Evolutionary conservation across 345 rosid species (phyloP), one percentile per base, ranked within the genome.

Genomic region (Brassica nigra): DNA sequence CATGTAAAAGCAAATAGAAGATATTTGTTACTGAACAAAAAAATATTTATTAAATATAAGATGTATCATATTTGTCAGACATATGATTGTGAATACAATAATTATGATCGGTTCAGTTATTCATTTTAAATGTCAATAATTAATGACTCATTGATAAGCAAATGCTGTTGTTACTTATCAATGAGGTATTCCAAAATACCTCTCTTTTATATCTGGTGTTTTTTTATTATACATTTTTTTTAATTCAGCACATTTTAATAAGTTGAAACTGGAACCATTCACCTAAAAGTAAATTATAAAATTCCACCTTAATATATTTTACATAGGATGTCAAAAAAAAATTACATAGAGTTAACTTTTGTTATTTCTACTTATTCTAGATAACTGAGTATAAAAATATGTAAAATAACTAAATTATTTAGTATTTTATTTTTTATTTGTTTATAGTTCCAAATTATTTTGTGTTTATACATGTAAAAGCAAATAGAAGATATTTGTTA

Each of bases 151-250:
- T n/a, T n/a, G n/a, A n/a, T n/a, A n/a, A n/a, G n/a, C n/a, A n/a
- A n/a, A n/a, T n/a, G n/a, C n/a, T n/a, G 14, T 42, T 10, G 14
- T 6, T 27, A 54, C 27, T 52, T 16, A 18, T 0, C 10, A 54
- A 54, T 54, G 63, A 27, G 33, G 64, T 59, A 59, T 59, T 59
- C 33, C 4, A 29, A 62, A 62, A 62, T 62, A 62, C 66, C 20
- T 62, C 8, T 29, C 20, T 11, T 62, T 14, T 42, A 42, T 42
- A 42, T 10, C 49, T 42, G 49, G 49, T 42, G 49, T 42, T 42
- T 42, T 37, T 3, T 37, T 42, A 10, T 42, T 42, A 42, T 11
- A 42, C 49, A 42, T 4, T 16, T 23, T 10, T 59, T 23, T 23
- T 23, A 29, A 57, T 57, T 23, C 27, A 18, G 29, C 29, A 29